A percentile compares a stretch with the other conserved stretches of the same genome.
These are phyloP conservation scores for Dimocarpus longan DNA, from an alignment of 345 rosid genomes.

Conservation along the genomic window DNA sequence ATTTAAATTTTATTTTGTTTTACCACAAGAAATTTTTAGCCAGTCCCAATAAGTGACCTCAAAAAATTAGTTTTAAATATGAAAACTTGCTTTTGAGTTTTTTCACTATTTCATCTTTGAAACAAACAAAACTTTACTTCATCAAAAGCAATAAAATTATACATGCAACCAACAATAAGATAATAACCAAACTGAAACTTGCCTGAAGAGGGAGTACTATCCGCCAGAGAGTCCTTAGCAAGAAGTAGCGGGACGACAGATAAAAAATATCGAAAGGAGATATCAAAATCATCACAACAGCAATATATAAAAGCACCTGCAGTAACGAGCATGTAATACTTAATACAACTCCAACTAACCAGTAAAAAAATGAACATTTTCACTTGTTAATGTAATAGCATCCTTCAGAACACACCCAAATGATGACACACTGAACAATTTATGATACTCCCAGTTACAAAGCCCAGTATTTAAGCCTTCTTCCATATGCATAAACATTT, in stretches of 20 bases:
- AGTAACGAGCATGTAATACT: slow-evolving; percentile 23
- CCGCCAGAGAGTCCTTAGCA: slow-evolving; percentile 86
- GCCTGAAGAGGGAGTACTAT: slow-evolving; percentile 89
- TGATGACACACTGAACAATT: not conserved
- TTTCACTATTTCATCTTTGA: not conserved
- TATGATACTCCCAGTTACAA: not conserved
- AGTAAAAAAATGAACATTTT: not conserved
- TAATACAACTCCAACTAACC: slow-evolving; percentile 10
- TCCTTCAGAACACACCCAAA: not conserved
- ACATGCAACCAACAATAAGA: slow-evolving; percentile 2
- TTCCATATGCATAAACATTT: not conserved
- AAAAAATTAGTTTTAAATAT: not conserved
- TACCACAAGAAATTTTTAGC: not conserved
- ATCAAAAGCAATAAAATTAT: slow-evolving; percentile 1
- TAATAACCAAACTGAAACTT: slow-evolving; percentile 26
- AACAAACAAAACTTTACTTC: not conserved
- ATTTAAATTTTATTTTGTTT: not conserved
- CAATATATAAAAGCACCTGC: slow-evolving; percentile 84
- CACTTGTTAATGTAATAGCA: not conserved
- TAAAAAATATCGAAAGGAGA: slow-evolving; percentile 88
- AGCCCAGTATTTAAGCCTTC: not conserved
- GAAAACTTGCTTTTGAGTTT: not conserved
- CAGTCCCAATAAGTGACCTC: not conserved
- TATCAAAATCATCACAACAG: slow-evolving; percentile 63
- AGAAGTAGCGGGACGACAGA: slow-evolving; percentile 77